Evolutionary conservation across 108 stramenopile species (phyloP).

Genomic region (Pseudonitzschia pungens): DNA sequence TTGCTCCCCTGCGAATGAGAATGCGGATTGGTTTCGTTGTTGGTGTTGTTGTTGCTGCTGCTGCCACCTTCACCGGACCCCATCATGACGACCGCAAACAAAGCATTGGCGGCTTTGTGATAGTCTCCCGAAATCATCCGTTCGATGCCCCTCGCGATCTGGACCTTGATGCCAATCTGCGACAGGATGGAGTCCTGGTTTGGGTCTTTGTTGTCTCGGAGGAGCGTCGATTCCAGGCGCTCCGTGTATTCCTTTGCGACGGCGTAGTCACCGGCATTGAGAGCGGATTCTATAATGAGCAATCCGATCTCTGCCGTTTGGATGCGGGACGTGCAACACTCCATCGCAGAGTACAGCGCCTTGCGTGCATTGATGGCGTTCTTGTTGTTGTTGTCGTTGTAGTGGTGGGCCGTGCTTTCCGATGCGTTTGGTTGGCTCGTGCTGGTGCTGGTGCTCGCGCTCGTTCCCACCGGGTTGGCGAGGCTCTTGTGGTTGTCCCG

Average conservation of each 20-base stretch:
- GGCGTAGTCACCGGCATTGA: constrained; percentile 45
- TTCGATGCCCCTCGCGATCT: constrained; percentile 39
- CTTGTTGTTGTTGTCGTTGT: no score
- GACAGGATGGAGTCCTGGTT: constrained; percentile 9
- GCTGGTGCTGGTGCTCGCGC: not conserved
- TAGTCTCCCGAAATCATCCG: constrained; percentile 35
- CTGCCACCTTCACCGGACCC: not conserved
- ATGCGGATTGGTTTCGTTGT: not conserved
- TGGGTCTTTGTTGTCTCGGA: not conserved
- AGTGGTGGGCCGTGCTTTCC: no score
- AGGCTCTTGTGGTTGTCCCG: constrained; percentile 6
- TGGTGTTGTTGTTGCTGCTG: not conserved
- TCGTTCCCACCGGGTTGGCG: not conserved
- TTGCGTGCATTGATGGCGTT: constrained; percentile 33
- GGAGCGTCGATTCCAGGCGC: constrained; percentile 24
- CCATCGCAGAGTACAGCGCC: constrained; percentile 49
- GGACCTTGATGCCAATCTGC: constrained; percentile 26
- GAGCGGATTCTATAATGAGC: constrained; percentile 49
- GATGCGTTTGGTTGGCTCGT: no score
- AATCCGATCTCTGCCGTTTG: constrained; percentile 62
- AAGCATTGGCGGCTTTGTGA: constrained; percentile 18
- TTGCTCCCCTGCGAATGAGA: not conserved
- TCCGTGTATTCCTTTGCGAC: constrained; percentile 19
- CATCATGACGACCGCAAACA: constrained; percentile 19
- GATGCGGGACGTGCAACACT: constrained; percentile 59